These are phyloP conservation scores for Lophiostoma macrostomum DNA, from an alignment of 495 filamentous ascomycete genomes.

Conservation along the genomic window DNA sequence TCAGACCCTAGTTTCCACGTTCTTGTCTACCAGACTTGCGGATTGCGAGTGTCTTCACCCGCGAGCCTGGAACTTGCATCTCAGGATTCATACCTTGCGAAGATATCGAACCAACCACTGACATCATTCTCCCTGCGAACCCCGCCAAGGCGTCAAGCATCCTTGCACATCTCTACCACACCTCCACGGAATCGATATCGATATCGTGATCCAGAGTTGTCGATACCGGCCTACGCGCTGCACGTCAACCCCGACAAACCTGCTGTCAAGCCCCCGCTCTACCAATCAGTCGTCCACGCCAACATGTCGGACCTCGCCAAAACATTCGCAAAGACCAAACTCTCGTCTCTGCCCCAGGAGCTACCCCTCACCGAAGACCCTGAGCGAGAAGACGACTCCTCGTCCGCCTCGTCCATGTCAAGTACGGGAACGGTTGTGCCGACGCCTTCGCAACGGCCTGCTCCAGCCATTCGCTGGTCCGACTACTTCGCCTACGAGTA, in stretches of 20 bases:
- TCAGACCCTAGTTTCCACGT: too few relatives aligned
- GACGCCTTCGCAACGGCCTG: constrained; percentile 60
- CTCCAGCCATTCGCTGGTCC: constrained; percentile 66
- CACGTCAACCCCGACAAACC: too few relatives aligned
- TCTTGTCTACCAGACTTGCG: too few relatives aligned
- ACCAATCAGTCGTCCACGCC: constrained; percentile 1
- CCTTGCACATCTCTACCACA: constrained; percentile 1
- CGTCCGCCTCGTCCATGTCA: constrained; percentile 69
- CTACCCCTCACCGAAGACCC: constrained; percentile 38
- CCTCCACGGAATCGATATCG: not conserved
- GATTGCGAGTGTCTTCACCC: too few relatives aligned
- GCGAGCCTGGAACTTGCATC: too few relatives aligned
- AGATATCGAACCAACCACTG: not conserved
- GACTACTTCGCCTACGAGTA: constrained; percentile 86
- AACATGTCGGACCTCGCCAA: constrained; percentile 85
- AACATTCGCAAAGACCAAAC: constrained; percentile 76
- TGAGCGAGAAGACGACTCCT: constrained; percentile 63
- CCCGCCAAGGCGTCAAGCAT: not conserved
- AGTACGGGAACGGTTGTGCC: constrained; percentile 88
- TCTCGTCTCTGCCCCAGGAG: constrained; percentile 60
- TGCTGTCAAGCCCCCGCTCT: not conserved
- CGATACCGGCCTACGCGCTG: too few relatives aligned
- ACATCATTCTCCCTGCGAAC: not conserved
- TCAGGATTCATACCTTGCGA: too few relatives aligned
- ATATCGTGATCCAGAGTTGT: not conserved